phyloP scores from a whole-genome alignment of 148 eudicot genomes.

The Rhododendron simsii region DNA sequence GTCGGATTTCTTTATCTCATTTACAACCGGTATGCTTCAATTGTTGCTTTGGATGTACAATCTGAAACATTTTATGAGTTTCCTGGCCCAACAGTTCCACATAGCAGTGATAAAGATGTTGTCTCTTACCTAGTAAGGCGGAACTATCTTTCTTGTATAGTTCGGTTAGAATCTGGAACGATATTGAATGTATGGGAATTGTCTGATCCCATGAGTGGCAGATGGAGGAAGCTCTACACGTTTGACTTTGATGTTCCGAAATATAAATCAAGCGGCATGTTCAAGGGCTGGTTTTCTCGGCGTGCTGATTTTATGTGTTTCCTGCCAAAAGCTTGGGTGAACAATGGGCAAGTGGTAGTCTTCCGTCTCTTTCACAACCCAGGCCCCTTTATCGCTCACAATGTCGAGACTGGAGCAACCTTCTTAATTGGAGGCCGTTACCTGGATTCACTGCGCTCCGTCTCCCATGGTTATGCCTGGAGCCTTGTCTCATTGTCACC shows the following conservation, averaged over 20 bases:
- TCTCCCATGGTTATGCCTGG: not conserved
- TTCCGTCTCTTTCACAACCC: not conserved
- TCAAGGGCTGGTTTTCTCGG: not conserved
- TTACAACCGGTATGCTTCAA: not conserved
- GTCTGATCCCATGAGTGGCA: not conserved
- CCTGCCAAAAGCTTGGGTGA: not conserved
- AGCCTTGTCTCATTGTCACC: not conserved
- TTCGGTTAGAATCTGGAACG: not conserved
- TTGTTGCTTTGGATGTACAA: slow-evolving; percentile 3
- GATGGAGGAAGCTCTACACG: not conserved
- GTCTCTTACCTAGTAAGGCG: not conserved
- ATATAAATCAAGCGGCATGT: not conserved
- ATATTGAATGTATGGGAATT: not conserved
- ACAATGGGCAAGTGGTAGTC: not conserved
- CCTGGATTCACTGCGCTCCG: not conserved
- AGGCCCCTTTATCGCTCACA: not conserved
- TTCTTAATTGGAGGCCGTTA: not conserved
- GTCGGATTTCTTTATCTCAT: not conserved
- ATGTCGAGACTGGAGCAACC: not conserved
- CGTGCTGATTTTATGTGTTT: not conserved
- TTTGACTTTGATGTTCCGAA: not conserved
- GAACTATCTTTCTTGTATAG: not conserved
- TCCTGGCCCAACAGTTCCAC: not conserved
- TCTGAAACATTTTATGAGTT: not conserved
- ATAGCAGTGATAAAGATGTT: not conserved